Evolutionary conservation across 2,329 filamentous ascomycete species (phyloP), one percentile per base, ranked within the genome.

Genomic region (Triangularia verruculosa): DNA sequence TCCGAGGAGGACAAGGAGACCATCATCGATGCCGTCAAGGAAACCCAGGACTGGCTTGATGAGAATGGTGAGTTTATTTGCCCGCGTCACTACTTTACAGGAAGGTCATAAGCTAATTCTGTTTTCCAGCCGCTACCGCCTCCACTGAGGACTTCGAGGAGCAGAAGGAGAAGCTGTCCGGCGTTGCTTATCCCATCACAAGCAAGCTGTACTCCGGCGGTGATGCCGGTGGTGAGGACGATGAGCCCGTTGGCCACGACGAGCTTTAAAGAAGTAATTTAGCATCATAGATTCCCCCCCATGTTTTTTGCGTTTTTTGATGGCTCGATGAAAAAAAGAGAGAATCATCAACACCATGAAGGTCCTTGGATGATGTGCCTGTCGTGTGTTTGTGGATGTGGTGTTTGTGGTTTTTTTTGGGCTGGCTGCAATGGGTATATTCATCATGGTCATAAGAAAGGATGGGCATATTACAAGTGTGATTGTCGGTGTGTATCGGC

Each of bases 81-180:
- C 24, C 8, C 12, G 13, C 4, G 22, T 27, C 3, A 22, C 24
- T 3, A 24, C 30, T 3, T 56, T 3, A 12, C 24, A n/a, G n/a
- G 12, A n/a, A 39, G 34, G n/a, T 1, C 20, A 30, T 8, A 25
- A 58, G 61, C 66, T 69, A 66, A 71, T 64, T 17, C 28, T 27
- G 4, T 32, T 56, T 27, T 1, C 34, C 62, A 71, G 70, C 69
- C 70, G 87, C 89, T 70, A 89, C 90, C 59, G 95, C 95, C 69
- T 87, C 84, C 71, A 85, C 92, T 65, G 94, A 97, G 83, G 95
- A 98, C 83, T 97, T 98, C 74, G 93, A 97, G 80, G 95, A 99
- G 87, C 94, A 98, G 85, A 97, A 96, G 86, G 94, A 99, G 90
- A 97, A 97, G 87, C 87, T 99, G 71, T 96, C 91, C 73, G 90